phyloP scores from a whole-genome alignment of 1,284 basidiomycete species.

The Spongispora temasekensis region DNA sequence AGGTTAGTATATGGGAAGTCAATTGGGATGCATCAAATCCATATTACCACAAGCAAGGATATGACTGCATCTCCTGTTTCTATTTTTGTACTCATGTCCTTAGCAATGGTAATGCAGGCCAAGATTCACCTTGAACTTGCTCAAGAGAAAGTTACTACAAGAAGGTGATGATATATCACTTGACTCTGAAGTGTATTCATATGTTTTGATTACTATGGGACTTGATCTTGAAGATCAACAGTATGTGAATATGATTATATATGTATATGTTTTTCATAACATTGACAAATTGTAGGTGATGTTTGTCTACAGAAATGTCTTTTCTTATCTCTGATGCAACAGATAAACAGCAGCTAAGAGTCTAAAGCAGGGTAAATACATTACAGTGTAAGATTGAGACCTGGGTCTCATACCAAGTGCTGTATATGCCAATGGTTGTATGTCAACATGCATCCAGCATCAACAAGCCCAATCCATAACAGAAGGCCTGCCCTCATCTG shows the following conservation, averaged over 20 bases:
- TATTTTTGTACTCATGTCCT: not conserved
- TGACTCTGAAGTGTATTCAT: not conserved
- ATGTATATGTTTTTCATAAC: not conserved
- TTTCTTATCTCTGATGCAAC: not conserved
- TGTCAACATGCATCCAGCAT: not conserved
- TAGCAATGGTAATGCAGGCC: not conserved
- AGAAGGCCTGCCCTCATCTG: not conserved
- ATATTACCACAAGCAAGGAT: not conserved
- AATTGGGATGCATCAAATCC: not conserved
- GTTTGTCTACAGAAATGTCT: not conserved
- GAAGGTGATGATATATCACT: not conserved
- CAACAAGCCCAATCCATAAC: not conserved
- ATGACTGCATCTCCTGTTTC: not conserved
- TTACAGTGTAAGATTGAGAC: not conserved
- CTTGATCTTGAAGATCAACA: not conserved
- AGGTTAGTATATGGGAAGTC: not conserved
- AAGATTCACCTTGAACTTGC: not conserved
- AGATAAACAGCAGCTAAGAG: not conserved
- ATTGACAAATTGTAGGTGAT: not conserved
- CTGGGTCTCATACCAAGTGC: not conserved
- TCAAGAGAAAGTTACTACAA: not conserved
- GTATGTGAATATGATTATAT: not conserved
- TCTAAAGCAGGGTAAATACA: not conserved
- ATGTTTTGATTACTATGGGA: not conserved
- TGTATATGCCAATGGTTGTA: not conserved